phyloP scores from a whole-genome alignment of 1,284 basidiomycete species.

The Marasmius fiardii region DNA sequence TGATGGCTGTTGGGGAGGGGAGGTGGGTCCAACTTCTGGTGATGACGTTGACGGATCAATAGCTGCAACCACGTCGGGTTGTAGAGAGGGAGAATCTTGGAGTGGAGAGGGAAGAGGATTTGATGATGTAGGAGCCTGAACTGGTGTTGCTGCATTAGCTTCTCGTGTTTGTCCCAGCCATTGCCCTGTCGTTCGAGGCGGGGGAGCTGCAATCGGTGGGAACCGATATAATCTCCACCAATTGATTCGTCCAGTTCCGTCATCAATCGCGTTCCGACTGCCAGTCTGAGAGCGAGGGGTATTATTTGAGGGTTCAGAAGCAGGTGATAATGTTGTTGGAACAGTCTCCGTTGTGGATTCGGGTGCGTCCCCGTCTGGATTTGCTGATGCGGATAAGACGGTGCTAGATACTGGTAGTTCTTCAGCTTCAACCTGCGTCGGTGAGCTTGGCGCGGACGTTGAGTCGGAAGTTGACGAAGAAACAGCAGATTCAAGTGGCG shows the following conservation, averaged over 20 bases:
- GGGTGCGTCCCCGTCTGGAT: too few relatives aligned
- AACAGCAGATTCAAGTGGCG: too few relatives aligned
- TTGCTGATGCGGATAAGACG: neutral
- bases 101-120: neutral
- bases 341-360: neutral
- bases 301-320: neutral
- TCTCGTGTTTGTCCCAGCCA: slow-evolving; percentile 10
- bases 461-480: too few relatives aligned
- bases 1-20: slow-evolving; percentile 8
- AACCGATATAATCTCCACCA: slow-evolving; percentile 82
- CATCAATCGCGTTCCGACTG: neutral
- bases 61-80: neutral
- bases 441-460: too few relatives aligned
- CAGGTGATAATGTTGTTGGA: neutral
- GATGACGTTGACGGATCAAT: neutral
- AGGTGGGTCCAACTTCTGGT: neutral
- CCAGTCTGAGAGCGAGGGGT: neutral
- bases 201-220: slow-evolving; percentile 51
- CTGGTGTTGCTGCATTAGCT: slow-evolving; percentile 2
- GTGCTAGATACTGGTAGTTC: neutral
- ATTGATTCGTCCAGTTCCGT: slow-evolving; percentile 51
- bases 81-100: neutral
- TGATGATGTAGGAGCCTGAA: neutral
- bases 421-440: too few relatives aligned
- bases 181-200: slow-evolving; percentile 14